These are phyloP conservation scores for Herpetomonas samuelpessoai DNA, from an alignment of 208 protist species.

Conservation along the genomic window DNA sequence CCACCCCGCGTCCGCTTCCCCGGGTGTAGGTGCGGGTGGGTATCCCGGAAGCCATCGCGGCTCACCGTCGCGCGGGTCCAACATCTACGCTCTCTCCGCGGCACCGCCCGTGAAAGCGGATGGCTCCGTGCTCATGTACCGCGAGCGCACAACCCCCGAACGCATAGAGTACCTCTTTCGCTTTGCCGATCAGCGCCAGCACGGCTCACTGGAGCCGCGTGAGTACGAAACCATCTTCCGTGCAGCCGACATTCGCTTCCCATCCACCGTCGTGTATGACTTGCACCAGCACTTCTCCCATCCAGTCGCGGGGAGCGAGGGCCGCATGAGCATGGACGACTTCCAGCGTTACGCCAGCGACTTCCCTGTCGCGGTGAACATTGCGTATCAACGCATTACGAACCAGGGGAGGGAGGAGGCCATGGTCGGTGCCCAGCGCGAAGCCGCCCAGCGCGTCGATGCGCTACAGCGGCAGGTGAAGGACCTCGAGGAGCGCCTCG, in stretches of 20 bases:
- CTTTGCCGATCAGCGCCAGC: constrained; percentile 20
- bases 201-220: constrained; percentile 28
- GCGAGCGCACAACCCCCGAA: constrained; percentile 49
- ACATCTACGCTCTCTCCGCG: neutral
- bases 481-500: constrained; percentile 46
- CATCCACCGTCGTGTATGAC: constrained; percentile 52
- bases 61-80: neutral
- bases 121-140: constrained; percentile 14
- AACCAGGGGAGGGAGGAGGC: constrained; percentile 52
- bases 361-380: constrained; percentile 66
- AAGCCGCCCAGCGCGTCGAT: constrained; percentile 11
- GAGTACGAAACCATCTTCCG: constrained; percentile 62
- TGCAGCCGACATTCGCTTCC: constrained; percentile 48
- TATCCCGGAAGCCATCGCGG: too few relatives aligned
- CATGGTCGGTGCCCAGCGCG: constrained; percentile 41
- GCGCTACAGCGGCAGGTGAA: constrained; percentile 35
- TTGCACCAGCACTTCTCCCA: constrained; percentile 50
- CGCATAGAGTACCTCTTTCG: constrained; percentile 60
- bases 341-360: constrained; percentile 62
- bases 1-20: too few relatives aligned
- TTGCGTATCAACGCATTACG: constrained; percentile 64
- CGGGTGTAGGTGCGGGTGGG: too few relatives aligned
- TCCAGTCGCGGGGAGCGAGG: constrained; percentile 5
- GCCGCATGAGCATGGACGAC: constrained; percentile 36
- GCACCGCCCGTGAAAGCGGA: neutral